Conservation (phyloP, 805 yeast species). For the Yamadazyma sp. region DNA sequence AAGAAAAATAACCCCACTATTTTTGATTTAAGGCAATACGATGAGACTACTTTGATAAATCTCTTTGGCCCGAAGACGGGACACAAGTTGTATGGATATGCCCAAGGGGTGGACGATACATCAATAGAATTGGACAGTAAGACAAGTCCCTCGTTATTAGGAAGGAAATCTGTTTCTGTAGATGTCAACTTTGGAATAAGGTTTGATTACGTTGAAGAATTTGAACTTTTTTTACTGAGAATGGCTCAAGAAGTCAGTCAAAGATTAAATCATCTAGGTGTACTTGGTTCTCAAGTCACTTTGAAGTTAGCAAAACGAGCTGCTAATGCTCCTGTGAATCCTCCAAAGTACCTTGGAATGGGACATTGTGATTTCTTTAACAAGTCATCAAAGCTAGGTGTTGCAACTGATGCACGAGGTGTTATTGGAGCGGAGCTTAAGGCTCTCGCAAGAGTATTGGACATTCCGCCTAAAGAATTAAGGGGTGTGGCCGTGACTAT, state of each 20-base stretch:
- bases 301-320: slow-evolving; percentile 67
- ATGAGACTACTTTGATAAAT: slow-evolving; percentile 37
- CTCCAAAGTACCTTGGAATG: slow-evolving; percentile 81
- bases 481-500: slow-evolving; percentile 79
- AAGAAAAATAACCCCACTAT: slow-evolving; percentile 29
- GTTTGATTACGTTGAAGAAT: slow-evolving; percentile 58
- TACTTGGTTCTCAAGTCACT: slow-evolving; percentile 57
- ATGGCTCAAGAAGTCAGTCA: slow-evolving; percentile 58
- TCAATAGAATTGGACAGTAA: slow-evolving; percentile 52
- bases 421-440: slow-evolving; percentile 60
- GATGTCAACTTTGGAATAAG: slow-evolving; percentile 93
- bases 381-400: slow-evolving; percentile 58
- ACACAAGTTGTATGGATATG: slow-evolving; percentile 53
- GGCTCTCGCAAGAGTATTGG: slow-evolving; percentile 53
- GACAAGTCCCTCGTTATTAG: slow-evolving; percentile 41
- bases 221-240: slow-evolving; percentile 59
- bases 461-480: slow-evolving; percentile 63
- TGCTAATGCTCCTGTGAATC: slow-evolving; percentile 65
- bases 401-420: slow-evolving; percentile 60
- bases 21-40: slow-evolving; percentile 35
- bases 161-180: slow-evolving; percentile 76
- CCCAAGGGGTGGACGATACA: slow-evolving; percentile 68
- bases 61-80: slow-evolving; percentile 74
- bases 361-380: slow-evolving; percentile 71
- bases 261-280: slow-evolving; percentile 48